Percentiles rank a stretch among this genome's conserved stretches.
These are phyloP conservation scores for Schizonepeta tenuifolia DNA, from an alignment of 257 asterid genomes.

Conservation along the genomic window DNA sequence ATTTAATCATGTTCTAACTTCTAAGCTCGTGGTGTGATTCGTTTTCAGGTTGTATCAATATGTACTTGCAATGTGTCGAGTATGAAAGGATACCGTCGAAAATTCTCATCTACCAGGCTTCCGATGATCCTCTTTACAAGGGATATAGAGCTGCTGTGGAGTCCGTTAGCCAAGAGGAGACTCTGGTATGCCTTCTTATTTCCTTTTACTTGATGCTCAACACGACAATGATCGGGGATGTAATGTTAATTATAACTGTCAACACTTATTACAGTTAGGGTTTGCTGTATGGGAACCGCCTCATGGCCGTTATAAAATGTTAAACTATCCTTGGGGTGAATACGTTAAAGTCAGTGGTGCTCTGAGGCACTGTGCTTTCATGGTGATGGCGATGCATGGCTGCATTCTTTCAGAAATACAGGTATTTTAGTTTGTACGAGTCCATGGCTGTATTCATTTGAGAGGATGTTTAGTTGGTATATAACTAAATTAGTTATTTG, in stretches of 20 bases:
- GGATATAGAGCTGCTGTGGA: conserved; percentile 90
- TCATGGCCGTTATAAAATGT: conserved; percentile 95
- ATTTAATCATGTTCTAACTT: conserved; percentile 21
- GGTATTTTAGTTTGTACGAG: conserved; percentile 49
- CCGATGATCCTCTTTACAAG: conserved; percentile 90
- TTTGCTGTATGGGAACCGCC: conserved; percentile 99
- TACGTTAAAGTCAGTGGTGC: conserved; percentile 96
- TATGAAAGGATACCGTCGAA: conserved; percentile 90
- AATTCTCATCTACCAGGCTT: conserved; percentile 84
- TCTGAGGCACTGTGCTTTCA: conserved; percentile 92
- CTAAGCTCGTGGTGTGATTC: conserved; percentile 21
- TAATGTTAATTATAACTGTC: background rate
- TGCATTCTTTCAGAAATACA: conserved; percentile 94
- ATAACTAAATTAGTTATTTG: background rate
- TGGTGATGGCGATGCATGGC: conserved; percentile 98
- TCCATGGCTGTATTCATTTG: background rate
- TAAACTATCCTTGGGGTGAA: conserved; percentile 86
- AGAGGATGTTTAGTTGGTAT: background rate
- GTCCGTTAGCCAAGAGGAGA: conserved; percentile 89
- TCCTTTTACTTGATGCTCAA: background rate
- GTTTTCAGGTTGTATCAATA: conserved; percentile 65
- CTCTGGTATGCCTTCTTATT: conserved; percentile 57
- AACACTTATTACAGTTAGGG: conserved; percentile 48
- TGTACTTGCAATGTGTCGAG: conserved; percentile 72
- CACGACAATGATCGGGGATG: background rate